A percentile compares a stretch with the other conserved stretches of the same genome.
These are phyloP conservation scores for Sphaerobolus stellatus DNA, from an alignment of 1,284 basidiomycete genomes.

Conservation along the genomic window DNA sequence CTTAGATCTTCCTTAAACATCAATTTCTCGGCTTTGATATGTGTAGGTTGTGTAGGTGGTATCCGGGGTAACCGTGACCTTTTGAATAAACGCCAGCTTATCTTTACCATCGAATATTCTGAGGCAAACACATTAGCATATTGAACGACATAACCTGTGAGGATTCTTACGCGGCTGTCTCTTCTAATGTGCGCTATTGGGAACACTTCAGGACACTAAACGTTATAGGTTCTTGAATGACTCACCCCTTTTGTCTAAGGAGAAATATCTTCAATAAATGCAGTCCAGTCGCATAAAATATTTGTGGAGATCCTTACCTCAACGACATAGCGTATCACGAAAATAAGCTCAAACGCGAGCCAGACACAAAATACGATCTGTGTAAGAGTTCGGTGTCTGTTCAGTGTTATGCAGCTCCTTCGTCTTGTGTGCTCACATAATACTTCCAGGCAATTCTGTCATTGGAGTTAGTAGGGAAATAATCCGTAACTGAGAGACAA, in stretches of 20 bases:
- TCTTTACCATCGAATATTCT: slow-evolving; percentile 14
- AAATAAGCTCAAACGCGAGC: slow-evolving; percentile 38
- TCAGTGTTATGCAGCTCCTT: too few relatives aligned
- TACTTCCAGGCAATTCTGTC: slow-evolving; percentile 39
- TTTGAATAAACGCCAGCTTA: slow-evolving; percentile 5
- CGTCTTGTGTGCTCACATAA: slow-evolving; percentile 25
- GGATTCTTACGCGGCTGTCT: slow-evolving; percentile 36
- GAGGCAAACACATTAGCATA: neutral
- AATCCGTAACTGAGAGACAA: neutral
- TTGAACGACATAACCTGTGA: neutral
- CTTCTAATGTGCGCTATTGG: slow-evolving; percentile 30
- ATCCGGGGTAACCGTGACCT: neutral
- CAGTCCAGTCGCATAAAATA: neutral
- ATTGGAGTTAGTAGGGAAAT: neutral
- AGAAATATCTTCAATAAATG: neutral
- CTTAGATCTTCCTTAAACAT: too few relatives aligned
- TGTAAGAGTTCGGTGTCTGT: neutral
- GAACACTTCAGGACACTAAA: neutral
- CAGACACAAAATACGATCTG: slow-evolving; percentile 46
- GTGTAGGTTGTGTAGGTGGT: too few relatives aligned
- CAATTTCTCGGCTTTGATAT: too few relatives aligned
- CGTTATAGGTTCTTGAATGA: slow-evolving; percentile 20
- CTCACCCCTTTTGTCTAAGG: slow-evolving; percentile 10
- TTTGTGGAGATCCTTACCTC: slow-evolving; percentile 41
- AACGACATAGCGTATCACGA: slow-evolving; percentile 41